Evolutionary conservation across 108 stramenopile species (phyloP).

Genomic region (Nannochloropsis gaditana): DNA sequence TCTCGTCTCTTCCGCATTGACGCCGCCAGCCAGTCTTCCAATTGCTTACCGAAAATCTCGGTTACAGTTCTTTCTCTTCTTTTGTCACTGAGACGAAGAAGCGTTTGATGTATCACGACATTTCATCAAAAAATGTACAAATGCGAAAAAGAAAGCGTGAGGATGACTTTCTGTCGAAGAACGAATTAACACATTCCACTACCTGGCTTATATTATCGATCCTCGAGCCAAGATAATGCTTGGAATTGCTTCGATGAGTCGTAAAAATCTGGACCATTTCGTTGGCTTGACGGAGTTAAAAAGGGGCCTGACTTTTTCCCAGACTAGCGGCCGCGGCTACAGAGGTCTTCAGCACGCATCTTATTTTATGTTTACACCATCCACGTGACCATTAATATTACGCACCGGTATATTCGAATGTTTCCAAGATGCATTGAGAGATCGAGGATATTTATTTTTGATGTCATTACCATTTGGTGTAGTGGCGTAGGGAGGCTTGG

Average conservation of each 20-base stretch:
- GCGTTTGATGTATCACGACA: not conserved
- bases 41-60: no score
- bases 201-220: not conserved
- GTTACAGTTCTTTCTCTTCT: not conserved
- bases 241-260: not conserved
- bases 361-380: no score
- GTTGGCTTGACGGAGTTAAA: not conserved
- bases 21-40: no score
- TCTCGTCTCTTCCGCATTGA: no score
- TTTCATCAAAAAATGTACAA: not conserved
- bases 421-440: no score
- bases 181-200: not conserved
- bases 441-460: no score
- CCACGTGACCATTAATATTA: no score
- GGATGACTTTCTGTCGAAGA: not conserved
- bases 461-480: no score
- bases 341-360: no score
- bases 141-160: not conserved
- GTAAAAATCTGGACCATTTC: not conserved
- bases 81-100: not conserved
- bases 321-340: no score
- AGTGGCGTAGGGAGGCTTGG: no score
- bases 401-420: no score
- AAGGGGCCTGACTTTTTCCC: not conserved
- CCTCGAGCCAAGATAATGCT: not conserved